phyloP scores from a whole-genome alignment of 169 alveolate genomes.

The Perkinsus marinus region DNA sequence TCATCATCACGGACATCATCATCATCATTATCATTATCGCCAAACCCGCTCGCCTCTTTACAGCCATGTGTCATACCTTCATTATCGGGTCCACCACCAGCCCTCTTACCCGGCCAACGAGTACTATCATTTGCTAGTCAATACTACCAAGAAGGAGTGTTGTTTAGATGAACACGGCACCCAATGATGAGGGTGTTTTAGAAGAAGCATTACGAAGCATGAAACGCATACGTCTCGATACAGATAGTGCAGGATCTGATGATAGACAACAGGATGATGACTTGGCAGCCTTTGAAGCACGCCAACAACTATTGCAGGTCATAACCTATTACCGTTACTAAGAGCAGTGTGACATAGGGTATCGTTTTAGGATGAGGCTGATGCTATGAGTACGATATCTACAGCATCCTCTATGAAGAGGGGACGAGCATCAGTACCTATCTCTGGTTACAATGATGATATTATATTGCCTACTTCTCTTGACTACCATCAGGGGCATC shows the following conservation, averaged over 20 bases:
- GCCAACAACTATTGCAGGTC: neutral
- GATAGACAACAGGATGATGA: neutral
- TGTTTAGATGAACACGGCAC: neutral
- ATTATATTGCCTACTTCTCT: too few relatives aligned
- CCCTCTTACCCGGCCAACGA: neutral
- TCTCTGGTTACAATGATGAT: neutral
- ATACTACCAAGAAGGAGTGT: too few relatives aligned
- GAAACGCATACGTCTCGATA: neutral
- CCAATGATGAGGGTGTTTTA: neutral
- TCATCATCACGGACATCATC: neutral
- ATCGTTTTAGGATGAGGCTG: neutral
- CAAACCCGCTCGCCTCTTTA: neutral
- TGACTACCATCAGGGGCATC: neutral
- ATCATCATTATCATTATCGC: neutral
- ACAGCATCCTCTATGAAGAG: neutral
- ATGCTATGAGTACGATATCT: neutral
- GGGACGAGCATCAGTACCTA: neutral
- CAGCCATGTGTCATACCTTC: neutral
- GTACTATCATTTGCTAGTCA: too few relatives aligned
- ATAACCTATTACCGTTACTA: neutral
- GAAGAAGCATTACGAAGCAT: neutral
- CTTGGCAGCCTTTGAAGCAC: neutral
- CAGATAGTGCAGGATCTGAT: neutral
- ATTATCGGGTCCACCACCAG: neutral
- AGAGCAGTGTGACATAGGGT: neutral